Conservation (phyloP, 2,329 filamentous ascomycete genomes). For the Aureobasidium sp. region DNA sequence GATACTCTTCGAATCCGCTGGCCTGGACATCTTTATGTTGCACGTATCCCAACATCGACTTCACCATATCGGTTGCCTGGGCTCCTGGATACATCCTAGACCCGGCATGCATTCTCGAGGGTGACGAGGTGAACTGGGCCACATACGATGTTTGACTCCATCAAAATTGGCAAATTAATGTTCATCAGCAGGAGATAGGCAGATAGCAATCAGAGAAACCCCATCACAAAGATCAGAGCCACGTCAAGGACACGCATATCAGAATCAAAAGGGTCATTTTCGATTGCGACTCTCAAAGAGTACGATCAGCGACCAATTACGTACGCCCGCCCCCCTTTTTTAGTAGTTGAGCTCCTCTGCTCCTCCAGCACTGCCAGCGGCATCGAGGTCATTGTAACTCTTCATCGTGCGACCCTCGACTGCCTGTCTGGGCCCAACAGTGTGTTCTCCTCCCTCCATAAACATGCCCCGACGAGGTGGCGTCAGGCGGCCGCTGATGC, state of each 20-base stretch:
- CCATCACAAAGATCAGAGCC: not conserved
- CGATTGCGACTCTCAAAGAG: not conserved
- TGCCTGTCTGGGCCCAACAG: conserved; percentile 80
- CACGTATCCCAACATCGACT: too few species aligned
- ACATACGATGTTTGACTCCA: too few species aligned
- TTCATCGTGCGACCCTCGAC: conserved; percentile 88
- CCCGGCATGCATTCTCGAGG: too few species aligned
- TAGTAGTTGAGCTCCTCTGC: conserved; percentile 88
- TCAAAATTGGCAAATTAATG: too few species aligned
- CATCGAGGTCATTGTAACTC: conserved; percentile 96
- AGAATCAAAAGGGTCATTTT: not conserved
- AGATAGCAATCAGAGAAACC: too few species aligned
- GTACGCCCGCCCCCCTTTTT: not conserved
- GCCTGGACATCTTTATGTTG: too few species aligned
- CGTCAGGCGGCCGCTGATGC: conserved; percentile 40
- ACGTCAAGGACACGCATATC: not conserved
- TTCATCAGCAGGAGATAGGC: too few species aligned
- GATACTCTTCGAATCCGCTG: too few species aligned
- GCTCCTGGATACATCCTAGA: too few species aligned
- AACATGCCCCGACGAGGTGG: conserved; percentile 53
- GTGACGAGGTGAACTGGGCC: too few species aligned
- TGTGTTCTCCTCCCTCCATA: conserved; percentile 63
- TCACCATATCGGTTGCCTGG: too few species aligned
- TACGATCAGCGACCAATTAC: not conserved
- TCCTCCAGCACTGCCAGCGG: conserved; percentile 49